A percentile compares a stretch with the other conserved stretches of the same genome.
phyloP scores from a whole-genome alignment of 2,329 filamentous ascomycete species.

The Tolypocladium endophyticum region DNA sequence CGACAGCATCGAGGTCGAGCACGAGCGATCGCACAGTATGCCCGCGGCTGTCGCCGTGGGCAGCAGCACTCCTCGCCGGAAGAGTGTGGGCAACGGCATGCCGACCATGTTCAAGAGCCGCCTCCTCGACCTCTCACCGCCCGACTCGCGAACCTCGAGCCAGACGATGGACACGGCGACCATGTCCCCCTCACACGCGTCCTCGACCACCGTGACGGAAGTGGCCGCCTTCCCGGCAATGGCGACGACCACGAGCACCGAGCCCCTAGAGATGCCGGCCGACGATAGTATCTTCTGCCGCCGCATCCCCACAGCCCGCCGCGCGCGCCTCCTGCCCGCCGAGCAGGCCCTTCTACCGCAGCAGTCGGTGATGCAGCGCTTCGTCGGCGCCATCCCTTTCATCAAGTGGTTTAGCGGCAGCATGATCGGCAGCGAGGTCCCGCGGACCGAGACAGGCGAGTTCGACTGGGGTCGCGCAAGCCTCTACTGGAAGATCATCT shows the following conservation, averaged over 20 bases:
- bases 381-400: conserved; percentile 57
- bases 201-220: conserved; percentile 35
- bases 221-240: conserved; percentile 3
- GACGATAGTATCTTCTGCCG: conserved; percentile 41
- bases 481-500: conserved; percentile 58
- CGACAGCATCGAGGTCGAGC: conserved; percentile 23
- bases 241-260: conserved; percentile 5
- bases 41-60: conserved; percentile 13
- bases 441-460: conserved; percentile 59
- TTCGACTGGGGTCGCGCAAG: conserved; percentile 67
- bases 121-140: conserved; percentile 29
- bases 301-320: conserved; percentile 56
- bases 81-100: conserved; percentile 12
- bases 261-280: conserved; percentile 17
- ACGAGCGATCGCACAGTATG: conserved; percentile 24
- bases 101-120: conserved; percentile 25
- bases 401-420: conserved; percentile 61
- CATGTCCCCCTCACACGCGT: conserved; percentile 31
- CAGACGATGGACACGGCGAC: conserved; percentile 49
- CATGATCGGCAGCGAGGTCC: conserved; percentile 68
- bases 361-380: conserved; percentile 51
- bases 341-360: conserved; percentile 62
- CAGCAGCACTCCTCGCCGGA: conserved; percentile 13
- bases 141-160: conserved; percentile 39
- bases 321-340: conserved; percentile 54